Conservation (phyloP, 2,329 filamentous ascomycete genomes). For the Sclerotinia nivalis region DNA sequence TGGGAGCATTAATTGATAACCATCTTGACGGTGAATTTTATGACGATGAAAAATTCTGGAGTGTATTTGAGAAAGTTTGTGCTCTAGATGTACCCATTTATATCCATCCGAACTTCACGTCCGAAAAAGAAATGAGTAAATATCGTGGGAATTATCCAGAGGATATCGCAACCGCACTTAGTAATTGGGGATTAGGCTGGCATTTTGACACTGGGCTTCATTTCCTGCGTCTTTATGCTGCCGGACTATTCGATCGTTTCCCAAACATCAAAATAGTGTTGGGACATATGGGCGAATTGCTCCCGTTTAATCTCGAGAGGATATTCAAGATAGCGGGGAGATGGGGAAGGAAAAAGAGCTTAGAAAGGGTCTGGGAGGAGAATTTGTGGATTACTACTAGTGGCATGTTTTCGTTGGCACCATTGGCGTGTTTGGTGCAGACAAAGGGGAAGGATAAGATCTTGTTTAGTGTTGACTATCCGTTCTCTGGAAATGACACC, state of each 20-base stretch:
- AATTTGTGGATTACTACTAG: constrained; percentile 61
- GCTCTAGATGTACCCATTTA: constrained; percentile 48
- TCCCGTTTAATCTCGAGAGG: constrained; percentile 57
- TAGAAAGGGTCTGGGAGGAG: constrained; percentile 53
- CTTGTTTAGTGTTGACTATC: constrained; percentile 60
- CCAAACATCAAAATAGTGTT: constrained; percentile 56
- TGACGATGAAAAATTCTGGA: constrained; percentile 47
- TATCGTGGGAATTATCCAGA: constrained; percentile 41
- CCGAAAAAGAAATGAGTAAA: constrained; percentile 35
- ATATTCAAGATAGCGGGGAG: constrained; percentile 40
- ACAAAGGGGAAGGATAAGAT: constrained; percentile 52
- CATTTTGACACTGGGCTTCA: constrained; percentile 53
- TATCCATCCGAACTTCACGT: constrained; percentile 45
- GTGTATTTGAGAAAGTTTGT: constrained; percentile 40
- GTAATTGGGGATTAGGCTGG: constrained; percentile 51
- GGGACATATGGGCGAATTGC: constrained; percentile 54
- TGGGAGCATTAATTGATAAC: constrained; percentile 51
- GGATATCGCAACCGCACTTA: constrained; percentile 41
- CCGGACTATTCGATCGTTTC: constrained; percentile 56
- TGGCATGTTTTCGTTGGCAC: constrained; percentile 53
- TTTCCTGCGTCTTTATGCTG: constrained; percentile 51
- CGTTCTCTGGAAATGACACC: constrained; percentile 52
- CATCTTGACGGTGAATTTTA: constrained; percentile 46
- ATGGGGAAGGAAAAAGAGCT: constrained; percentile 42
- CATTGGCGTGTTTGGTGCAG: constrained; percentile 48